A percentile compares a stretch with the other conserved stretches of the same genome.
Evolutionary conservation across 257 asterid genomes (phyloP).

Genomic region (Nicotiana otophora): DNA sequence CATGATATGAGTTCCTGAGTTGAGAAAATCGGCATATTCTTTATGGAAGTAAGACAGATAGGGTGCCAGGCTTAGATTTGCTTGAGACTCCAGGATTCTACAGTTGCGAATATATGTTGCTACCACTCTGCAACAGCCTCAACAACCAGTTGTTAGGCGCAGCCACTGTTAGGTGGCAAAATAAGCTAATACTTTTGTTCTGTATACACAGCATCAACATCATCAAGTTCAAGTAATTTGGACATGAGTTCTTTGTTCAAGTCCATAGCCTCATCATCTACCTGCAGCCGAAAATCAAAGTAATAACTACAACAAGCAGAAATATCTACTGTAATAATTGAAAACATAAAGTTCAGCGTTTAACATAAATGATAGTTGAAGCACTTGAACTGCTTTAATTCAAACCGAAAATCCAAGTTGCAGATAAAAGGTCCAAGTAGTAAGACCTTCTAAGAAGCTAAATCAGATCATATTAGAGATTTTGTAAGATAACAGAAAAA

Average conservation of each 20-base stretch:
- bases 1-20: not conserved
- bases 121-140: not conserved
- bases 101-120: not conserved
- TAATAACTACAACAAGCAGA: not conserved
- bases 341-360: not conserved
- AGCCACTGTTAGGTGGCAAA: not conserved
- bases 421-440: not conserved
- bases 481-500: not conserved
- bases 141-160: not conserved
- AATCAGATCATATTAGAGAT: not conserved
- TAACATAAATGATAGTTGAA: not conserved
- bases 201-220: conserved; percentile 85
- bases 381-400: not conserved
- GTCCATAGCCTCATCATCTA: conserved; percentile 92
- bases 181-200: conserved; percentile 48
- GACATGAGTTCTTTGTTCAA: conserved; percentile 74
- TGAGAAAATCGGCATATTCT: not conserved
- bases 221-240: conserved; percentile 86
- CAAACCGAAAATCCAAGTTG: not conserved
- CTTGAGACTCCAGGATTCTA: not conserved
- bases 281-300: conserved; percentile 35
- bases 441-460: not conserved
- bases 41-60: not conserved
- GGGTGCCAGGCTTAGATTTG: not conserved
- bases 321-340: not conserved